Evolutionary conservation across 1,139 yeast species (phyloP).

Genomic region (Lodderomyces beijingensis): DNA sequence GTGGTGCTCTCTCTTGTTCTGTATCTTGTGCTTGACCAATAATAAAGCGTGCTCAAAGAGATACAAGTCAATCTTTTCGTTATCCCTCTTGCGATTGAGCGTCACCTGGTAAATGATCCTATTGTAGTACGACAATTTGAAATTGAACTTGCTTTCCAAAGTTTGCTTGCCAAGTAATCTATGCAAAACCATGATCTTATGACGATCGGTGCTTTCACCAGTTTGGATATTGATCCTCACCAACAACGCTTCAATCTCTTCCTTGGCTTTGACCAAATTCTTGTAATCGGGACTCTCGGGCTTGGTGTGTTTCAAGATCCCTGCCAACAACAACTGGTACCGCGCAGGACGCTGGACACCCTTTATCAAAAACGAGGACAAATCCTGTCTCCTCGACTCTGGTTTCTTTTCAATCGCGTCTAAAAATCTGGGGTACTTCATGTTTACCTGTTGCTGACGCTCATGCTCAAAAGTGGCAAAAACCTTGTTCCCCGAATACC

Average conservation of each 20-base stretch:
- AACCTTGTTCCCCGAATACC: constrained; percentile 94
- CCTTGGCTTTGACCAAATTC: constrained; percentile 69
- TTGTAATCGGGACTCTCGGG: constrained; percentile 73
- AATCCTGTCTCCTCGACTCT: constrained; percentile 85
- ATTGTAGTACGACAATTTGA: constrained; percentile 78
- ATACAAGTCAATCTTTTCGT: constrained; percentile 79
- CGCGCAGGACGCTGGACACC: constrained; percentile 96
- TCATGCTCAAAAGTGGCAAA: constrained; percentile 96
- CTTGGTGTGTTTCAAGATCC: constrained; percentile 76
- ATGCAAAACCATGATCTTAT: constrained; percentile 81
- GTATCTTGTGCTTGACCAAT: constrained; percentile 80
- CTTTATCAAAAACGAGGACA: constrained; percentile 88
- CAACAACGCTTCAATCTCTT: constrained; percentile 70
- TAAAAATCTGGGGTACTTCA: constrained; percentile 85
- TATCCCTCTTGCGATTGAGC: constrained; percentile 61
- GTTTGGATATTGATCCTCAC: constrained; percentile 83
- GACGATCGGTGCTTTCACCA: constrained; percentile 92
- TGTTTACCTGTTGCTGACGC: constrained; percentile 86
- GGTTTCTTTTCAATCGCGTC: constrained; percentile 89
- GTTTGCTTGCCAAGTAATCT: constrained; percentile 79
- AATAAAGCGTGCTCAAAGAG: constrained; percentile 84
- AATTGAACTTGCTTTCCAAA: constrained; percentile 49
- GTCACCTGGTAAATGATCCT: constrained; percentile 79
- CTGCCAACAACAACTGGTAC: constrained; percentile 79
- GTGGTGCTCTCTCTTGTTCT: constrained; percentile 86